A percentile compares a stretch with the other conserved stretches of the same genome.
phyloP scores from a whole-genome alignment of 345 rosid genomes.

The Eucalyptus brandiana region DNA sequence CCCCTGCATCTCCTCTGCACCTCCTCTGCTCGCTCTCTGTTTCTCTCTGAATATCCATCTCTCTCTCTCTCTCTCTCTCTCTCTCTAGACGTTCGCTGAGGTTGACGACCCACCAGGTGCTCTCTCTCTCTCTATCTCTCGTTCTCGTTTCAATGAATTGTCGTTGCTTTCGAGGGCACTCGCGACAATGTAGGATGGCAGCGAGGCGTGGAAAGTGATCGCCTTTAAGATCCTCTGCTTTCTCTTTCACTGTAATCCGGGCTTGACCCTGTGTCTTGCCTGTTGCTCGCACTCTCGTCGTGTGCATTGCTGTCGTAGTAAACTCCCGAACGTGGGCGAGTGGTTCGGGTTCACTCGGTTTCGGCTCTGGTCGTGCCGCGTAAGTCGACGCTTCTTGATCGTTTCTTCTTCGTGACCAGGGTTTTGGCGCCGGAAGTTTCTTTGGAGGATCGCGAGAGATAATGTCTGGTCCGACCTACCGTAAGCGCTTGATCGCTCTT shows the following conservation, averaged over 20 bases:
- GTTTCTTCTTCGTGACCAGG: slow-evolving; percentile 2
- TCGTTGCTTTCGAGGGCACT: not conserved
- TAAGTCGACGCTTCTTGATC: not conserved
- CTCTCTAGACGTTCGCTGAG: not conserved
- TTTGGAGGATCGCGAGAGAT: not conserved
- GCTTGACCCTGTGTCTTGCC: not conserved
- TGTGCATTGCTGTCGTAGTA: not conserved
- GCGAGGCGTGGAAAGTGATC: not conserved
- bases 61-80: not conserved
- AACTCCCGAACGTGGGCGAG: not conserved
- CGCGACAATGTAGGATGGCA: not conserved
- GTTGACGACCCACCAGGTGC: not conserved
- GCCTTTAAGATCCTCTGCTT: not conserved
- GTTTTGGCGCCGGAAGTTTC: not conserved
- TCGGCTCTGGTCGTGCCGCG: not conserved
- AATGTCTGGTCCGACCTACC: slow-evolving; percentile 47
- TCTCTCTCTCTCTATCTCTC: not conserved
- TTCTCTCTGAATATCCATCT: not conserved
- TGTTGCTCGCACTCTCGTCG: not conserved
- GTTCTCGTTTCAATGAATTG: not conserved
- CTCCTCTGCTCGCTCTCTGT: not conserved
- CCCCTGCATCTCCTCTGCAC: not conserved
- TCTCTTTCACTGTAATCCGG: not conserved
- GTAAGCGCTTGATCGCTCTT: slow-evolving; percentile 18
- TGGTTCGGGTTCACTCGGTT: not conserved